phyloP scores from a whole-genome alignment of 2,329 filamentous ascomycete species.

The Aspergillus sp. region DNA sequence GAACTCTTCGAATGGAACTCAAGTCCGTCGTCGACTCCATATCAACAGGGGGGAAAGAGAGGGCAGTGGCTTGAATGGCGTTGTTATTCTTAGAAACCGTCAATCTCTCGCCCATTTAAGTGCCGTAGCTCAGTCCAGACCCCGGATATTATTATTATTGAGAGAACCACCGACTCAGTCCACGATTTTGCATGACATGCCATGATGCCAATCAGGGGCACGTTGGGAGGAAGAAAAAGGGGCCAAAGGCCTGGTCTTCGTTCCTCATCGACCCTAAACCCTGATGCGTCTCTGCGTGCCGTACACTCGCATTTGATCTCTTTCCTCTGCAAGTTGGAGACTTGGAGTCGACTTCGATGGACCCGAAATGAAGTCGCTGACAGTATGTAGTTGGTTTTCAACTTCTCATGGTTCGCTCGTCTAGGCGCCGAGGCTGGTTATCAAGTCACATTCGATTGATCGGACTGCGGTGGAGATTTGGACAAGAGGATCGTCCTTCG shows the following conservation, averaged over 20 bases:
- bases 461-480: conserved; percentile 6
- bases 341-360: not conserved
- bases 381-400: not conserved
- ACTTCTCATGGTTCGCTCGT: not conserved
- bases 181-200: not conserved
- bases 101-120: not conserved
- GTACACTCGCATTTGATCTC: not conserved
- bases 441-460: conserved; percentile 3
- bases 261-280: not conserved
- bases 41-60: not conserved
- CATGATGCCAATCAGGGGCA: not conserved
- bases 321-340: not conserved
- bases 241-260: not conserved
- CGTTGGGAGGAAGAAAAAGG: not conserved
- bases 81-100: conserved; percentile 9
- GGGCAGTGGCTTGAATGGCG: not conserved
- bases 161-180: not conserved
- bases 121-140: conserved; percentile 1
- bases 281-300: not conserved
- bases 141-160: not conserved
- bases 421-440: not conserved
- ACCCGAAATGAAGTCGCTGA: not conserved
- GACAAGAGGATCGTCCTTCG: conserved; percentile 19
- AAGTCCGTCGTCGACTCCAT: not conserved
- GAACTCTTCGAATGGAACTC: not conserved